These are phyloP conservation scores for Leccinum truebloodii DNA, from an alignment of 768 basidiomycete genomes.

Conservation along the genomic window DNA sequence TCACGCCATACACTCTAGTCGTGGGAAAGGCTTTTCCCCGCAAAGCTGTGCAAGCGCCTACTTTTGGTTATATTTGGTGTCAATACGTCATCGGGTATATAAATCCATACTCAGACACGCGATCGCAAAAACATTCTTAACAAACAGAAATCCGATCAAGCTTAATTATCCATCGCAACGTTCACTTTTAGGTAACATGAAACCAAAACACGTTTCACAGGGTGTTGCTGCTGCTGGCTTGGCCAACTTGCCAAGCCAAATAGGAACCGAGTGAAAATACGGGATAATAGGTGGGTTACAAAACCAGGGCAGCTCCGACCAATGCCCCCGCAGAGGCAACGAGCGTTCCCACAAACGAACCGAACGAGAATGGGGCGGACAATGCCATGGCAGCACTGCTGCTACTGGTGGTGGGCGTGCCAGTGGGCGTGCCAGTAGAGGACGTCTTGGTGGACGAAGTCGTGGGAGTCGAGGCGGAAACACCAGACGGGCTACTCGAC, in stretches of 20 bases:
- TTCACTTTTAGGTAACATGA: neutral
- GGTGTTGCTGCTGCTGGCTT: neutral
- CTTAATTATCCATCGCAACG: neutral
- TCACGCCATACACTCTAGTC: too few species aligned
- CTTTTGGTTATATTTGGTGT: neutral
- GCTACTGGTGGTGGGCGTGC: neutral
- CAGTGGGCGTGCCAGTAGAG: neutral
- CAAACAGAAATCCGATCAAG: neutral
- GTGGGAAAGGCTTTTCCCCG: neutral
- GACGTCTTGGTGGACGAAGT: neutral
- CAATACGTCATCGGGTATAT: neutral
- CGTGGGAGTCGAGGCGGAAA: neutral
- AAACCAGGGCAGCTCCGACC: constrained; percentile 25
- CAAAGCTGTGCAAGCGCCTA: constrained; percentile 5
- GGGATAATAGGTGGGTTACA: constrained; percentile 12
- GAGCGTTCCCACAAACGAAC: constrained; percentile 20
- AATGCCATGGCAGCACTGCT: constrained; percentile 22
- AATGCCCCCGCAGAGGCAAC: constrained; percentile 29
- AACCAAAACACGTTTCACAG: constrained; percentile 8
- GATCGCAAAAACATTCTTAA: neutral
- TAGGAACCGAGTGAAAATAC: neutral
- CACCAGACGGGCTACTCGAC: neutral
- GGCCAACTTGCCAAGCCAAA: constrained; percentile 1
- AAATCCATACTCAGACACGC: neutral
- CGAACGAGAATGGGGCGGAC: constrained; percentile 18